Percentiles rank a stretch among this genome's conserved stretches.
These are phyloP conservation scores for Suhomyces emberorum DNA, from an alignment of 805 yeast genomes.

Conservation along the genomic window DNA sequence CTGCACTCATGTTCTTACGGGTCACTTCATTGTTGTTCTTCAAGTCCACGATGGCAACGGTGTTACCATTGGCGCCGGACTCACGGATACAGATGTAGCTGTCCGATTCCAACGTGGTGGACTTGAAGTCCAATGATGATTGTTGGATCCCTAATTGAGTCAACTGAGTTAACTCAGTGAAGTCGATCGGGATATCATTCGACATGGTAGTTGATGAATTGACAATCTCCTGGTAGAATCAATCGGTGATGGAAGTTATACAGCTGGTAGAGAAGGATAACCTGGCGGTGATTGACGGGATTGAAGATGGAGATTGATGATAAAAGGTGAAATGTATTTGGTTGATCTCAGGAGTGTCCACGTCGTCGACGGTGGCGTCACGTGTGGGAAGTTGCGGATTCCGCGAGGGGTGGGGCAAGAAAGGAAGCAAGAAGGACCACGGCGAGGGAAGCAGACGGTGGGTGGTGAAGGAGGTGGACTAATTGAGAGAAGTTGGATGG, in stretches of 20 bases:
- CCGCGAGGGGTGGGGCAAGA: too few relatives aligned
- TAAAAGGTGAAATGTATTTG: too few relatives aligned
- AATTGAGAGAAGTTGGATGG: too few relatives aligned
- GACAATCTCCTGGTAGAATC: background rate
- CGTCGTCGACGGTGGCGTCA: constrained; percentile 2
- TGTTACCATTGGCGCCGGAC: constrained; percentile 58
- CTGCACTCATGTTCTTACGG: constrained; percentile 94
- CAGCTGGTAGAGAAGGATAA: background rate
- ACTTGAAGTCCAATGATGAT: constrained; percentile 81
- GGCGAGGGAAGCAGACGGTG: too few relatives aligned
- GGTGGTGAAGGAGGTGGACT: too few relatives aligned
- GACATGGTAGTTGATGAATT: constrained; percentile 6
- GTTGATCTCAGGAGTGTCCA: constrained; percentile 6
- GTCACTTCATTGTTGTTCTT: constrained; percentile 73
- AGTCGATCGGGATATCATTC: constrained; percentile 87
- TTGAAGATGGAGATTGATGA: background rate
- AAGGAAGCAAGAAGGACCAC: too few relatives aligned
- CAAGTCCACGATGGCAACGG: constrained; percentile 92
- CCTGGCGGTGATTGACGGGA: constrained; percentile 1
- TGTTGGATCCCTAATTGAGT: constrained; percentile 83
- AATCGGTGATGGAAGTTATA: background rate
- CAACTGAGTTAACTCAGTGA: constrained; percentile 91
- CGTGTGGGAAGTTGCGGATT: too few relatives aligned
- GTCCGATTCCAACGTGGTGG: constrained; percentile 93
- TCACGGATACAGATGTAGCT: constrained; percentile 82